Base-by-base conservation (phyloP, 164 flowering plant species). In the Liquidambar formosana region DNA sequence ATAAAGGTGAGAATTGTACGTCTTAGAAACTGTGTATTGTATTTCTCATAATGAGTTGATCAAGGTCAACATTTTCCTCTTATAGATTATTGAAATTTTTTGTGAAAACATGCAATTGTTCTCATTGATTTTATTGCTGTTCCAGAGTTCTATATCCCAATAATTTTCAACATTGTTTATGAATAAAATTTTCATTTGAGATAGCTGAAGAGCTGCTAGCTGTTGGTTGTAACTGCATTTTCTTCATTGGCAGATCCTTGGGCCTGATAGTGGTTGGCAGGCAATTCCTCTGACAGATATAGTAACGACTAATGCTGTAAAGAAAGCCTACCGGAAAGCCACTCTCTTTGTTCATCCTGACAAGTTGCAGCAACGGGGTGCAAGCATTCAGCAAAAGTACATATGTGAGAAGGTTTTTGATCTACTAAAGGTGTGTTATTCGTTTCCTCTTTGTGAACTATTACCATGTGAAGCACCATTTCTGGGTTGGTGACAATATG, bases 241-340 rank as follows among this genome's bases (percentile, higher is more conserved):
- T 33, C 56, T 49, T 49, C 22, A 13, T n/a, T 61, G 48, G 65
- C 87, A 94, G 99, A 91, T 94, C 41, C 96, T 94, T 77, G 93
- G 96, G 57, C 81, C 95, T 41, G 88, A 88, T 61, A 89, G 97
- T 71, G 97, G 99, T 51, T 94, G 99, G 99, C 91, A 92, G 71
- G 89, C 97, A 57, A 64, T 91, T 65, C 87, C 92, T 48, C 73
- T 94, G 28, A 91, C 95, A 22, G 97, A 92, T 25, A 84, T 94
- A 16, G 77, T 94, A 71, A 80, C 97, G 38, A 79, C 88, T 66
- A 81, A 71, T 71, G 91, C 95, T 45, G 96, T 89, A 5, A 94
- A 89, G 78, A 92, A 85, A 75, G 95, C 97, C 61, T 94, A 94
- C 80, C 80, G 93, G 52, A 94, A 87, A 67, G 97, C 98, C 71